phyloP scores from a whole-genome alignment of 352 stramenopile genomes.

The Phytopythium cucurbitacearum region DNA sequence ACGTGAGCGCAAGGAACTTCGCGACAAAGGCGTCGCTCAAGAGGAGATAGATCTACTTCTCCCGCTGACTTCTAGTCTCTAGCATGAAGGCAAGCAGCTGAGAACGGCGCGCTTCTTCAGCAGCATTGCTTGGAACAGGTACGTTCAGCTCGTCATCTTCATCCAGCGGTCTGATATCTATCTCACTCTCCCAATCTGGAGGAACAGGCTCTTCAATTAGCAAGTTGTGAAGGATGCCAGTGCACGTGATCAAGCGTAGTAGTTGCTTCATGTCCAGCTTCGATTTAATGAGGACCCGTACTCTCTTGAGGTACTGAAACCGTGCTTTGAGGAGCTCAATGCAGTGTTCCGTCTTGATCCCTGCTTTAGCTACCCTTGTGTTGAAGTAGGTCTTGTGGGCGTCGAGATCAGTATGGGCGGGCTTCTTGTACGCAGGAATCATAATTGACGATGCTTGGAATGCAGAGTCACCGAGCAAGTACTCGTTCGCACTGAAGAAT shows the following conservation, averaged over 20 bases:
- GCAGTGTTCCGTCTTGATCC: conserved; percentile 19
- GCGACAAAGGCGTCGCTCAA: conserved; percentile 10
- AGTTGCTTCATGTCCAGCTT: conserved; percentile 12
- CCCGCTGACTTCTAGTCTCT: conserved; percentile 8
- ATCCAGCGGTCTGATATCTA: conserved; percentile 1
- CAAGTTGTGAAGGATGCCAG: conserved; percentile 18
- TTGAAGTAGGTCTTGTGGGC: conserved; percentile 14
- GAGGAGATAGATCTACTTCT: conserved; percentile 11
- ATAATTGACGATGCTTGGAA: conserved; percentile 13
- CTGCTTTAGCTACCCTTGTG: conserved; percentile 6
- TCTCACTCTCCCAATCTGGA: conserved; percentile 5
- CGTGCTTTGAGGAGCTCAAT: conserved; percentile 17
- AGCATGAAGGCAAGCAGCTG: conserved; percentile 13
- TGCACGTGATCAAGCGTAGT: conserved; percentile 11
- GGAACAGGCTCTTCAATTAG: conserved; percentile 12
- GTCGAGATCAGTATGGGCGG: conserved; percentile 7
- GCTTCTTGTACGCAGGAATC: conserved; percentile 18
- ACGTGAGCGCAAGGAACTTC: conserved; percentile 8
- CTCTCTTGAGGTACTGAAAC: conserved; percentile 15
- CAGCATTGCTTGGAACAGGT: background rate
- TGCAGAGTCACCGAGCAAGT: conserved; percentile 16
- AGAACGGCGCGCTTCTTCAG: conserved; percentile 4
- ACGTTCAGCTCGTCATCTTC: conserved; percentile 15
- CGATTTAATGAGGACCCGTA: conserved; percentile 9
- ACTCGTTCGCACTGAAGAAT: conserved; percentile 15